phyloP scores from a whole-genome alignment of 2,329 filamentous ascomycete genomes.

The Exophiala dermatitidis region DNA sequence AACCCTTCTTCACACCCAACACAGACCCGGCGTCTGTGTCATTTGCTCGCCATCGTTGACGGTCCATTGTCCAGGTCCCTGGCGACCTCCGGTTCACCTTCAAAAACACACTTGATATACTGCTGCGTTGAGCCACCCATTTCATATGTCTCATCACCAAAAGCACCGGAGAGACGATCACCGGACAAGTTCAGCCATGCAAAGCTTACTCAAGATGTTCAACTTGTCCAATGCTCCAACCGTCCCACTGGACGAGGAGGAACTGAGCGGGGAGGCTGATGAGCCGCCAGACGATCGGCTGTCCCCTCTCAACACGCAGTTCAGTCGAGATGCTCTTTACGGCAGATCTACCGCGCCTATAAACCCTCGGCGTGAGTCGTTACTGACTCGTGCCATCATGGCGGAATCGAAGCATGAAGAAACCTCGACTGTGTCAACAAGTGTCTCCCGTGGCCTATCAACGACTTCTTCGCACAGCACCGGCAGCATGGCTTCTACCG shows the following conservation, averaged over 20 bases:
- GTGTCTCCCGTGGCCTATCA: slow-evolving; percentile 30
- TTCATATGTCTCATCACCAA: slow-evolving; percentile 21
- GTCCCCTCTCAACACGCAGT: slow-evolving; percentile 26
- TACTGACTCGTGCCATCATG: slow-evolving; percentile 78
- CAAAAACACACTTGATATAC: background rate
- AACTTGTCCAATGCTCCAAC: slow-evolving; percentile 37
- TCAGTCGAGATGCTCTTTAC: slow-evolving; percentile 33
- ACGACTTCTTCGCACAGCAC: slow-evolving; percentile 67
- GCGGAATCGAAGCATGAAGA: slow-evolving; percentile 53
- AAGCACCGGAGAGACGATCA: slow-evolving; percentile 15
- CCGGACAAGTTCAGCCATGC: slow-evolving; percentile 28
- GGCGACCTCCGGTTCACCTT: background rate
- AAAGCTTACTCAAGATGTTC: slow-evolving; percentile 41
- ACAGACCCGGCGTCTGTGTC: slow-evolving; percentile 18
- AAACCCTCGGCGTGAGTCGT: slow-evolving; percentile 58
- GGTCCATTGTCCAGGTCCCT: background rate
- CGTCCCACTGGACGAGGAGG: slow-evolving; percentile 47
- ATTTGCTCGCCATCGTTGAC: slow-evolving; percentile 23
- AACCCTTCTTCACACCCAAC: background rate
- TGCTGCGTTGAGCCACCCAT: background rate
- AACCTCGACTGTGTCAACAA: slow-evolving; percentile 24
- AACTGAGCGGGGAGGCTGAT: slow-evolving; percentile 68
- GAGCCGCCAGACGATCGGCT: slow-evolving; percentile 67
- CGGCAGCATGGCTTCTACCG: slow-evolving; percentile 71
- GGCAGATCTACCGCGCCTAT: slow-evolving; percentile 36